phyloP scores from a whole-genome alignment of 352 stramenopile genomes.

The Phytophthora meadii region DNA sequence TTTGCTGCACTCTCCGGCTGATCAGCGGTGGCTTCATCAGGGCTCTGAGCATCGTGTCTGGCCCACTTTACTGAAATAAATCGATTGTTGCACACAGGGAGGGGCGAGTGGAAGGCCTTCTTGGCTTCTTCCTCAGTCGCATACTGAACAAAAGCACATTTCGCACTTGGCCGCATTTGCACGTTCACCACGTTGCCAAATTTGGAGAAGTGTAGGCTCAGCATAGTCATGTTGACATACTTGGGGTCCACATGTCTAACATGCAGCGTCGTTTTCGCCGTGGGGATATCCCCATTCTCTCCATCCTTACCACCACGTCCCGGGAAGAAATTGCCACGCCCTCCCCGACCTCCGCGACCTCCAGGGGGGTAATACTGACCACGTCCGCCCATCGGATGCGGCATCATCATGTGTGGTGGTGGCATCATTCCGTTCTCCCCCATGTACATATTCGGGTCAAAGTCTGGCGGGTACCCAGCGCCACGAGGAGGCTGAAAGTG shows the following conservation, averaged over 20 bases:
- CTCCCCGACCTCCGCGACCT: slow-evolving; percentile 51
- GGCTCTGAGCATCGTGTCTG: slow-evolving; percentile 79
- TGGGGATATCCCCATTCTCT: slow-evolving; percentile 35
- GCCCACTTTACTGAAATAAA: slow-evolving; percentile 91
- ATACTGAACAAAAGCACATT: slow-evolving; percentile 89
- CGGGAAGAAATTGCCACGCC: slow-evolving; percentile 43
- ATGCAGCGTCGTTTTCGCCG: slow-evolving; percentile 76
- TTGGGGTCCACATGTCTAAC: slow-evolving; percentile 89
- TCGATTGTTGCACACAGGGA: slow-evolving; percentile 90
- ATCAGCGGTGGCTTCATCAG: slow-evolving; percentile 55
- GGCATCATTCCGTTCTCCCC: slow-evolving; percentile 70
- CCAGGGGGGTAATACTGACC: slow-evolving; percentile 52
- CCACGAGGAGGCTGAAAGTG: slow-evolving; percentile 54
- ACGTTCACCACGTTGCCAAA: slow-evolving; percentile 92
- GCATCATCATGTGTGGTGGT: slow-evolving; percentile 76
- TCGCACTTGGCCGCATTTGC: slow-evolving; percentile 83
- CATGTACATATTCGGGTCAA: slow-evolving; percentile 76
- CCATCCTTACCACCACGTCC: slow-evolving; percentile 40
- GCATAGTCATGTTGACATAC: slow-evolving; percentile 91
- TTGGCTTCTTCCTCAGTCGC: slow-evolving; percentile 82
- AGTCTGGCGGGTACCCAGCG: slow-evolving; percentile 55
- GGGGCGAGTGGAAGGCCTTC: slow-evolving; percentile 87
- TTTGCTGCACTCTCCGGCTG: slow-evolving; percentile 45
- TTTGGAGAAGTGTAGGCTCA: slow-evolving; percentile 88
- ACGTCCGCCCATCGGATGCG: slow-evolving; percentile 56